Base-by-base conservation (phyloP, 768 basidiomycete genomes). In the Boletus sensibilis region DNA sequence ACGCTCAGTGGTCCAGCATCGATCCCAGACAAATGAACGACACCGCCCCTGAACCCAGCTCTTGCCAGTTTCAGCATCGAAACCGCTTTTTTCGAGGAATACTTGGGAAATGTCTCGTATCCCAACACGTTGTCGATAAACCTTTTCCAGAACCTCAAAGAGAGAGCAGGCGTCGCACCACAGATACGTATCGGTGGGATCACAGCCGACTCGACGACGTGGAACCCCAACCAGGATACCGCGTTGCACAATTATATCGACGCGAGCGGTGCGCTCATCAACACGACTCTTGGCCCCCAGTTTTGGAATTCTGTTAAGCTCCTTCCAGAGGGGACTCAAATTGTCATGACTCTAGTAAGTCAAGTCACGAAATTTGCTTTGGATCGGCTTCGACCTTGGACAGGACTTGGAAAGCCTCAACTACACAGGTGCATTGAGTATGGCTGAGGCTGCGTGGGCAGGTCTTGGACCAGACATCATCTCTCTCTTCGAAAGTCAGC, bases 51-150 rank as follows among this genome's bases (percentile, higher is more conserved):
- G 4, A 66, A 78, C 51, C 79, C 77, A 1, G 69, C 78, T 11
- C 67, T 83, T 25, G 80, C 74, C 25, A 80, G 80, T 53, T 82
- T 82, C 67, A 82, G 80, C 58, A 77, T 83, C 47, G 81, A 83
- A 68, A 82, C 79, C 0, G 80, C 80, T 1, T 82, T 79, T 59
- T 80, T 82, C 53, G 79, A 79, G 50, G 76, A 76, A 53, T 82
- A 76, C 57, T 61, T 80, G 12, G 82, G 81, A 9, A 82, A 82
- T 57, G 60, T 59, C 9, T 70, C 76, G 23, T 56, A 65, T 50
- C 79, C 80, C 1, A 82, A 81, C 58, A 59, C 62, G 5, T 63
- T 82, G 11, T 79, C 80, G 4, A 69, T 70, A 43, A 74, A 75
- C 44, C 64, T 82, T 34, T 71, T 83, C 23, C 70, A 78, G 47